Percentiles rank a stretch among this genome's conserved stretches.
Conservation (phyloP, 768 basidiomycete species). For the Albatrellus ellisii region DNA sequence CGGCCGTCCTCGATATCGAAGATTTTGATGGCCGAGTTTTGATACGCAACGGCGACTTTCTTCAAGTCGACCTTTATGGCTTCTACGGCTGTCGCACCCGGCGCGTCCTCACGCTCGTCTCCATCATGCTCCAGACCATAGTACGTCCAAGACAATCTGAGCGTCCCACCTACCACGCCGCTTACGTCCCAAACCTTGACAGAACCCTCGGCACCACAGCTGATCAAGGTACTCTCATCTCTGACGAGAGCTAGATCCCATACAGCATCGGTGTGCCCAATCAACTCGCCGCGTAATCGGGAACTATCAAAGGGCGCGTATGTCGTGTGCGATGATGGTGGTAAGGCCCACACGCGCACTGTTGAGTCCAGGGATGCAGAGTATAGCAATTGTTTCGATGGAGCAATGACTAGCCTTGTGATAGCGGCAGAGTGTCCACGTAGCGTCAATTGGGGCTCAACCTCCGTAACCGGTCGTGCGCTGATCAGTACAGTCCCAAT, state of each 20-base stretch:
- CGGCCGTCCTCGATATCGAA: constrained; percentile 86
- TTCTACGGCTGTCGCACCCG: constrained; percentile 73
- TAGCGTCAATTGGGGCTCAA: constrained; percentile 86
- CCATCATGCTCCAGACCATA: constrained; percentile 42
- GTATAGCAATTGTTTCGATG: constrained; percentile 66
- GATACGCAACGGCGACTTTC: constrained; percentile 83
- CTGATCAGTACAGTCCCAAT: constrained; percentile 24
- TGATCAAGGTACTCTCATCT: constrained; percentile 74
- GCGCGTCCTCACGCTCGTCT: constrained; percentile 28
- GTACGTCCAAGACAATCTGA: constrained; percentile 75
- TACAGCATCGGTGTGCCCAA: constrained; percentile 91
- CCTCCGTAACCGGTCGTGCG: constrained; percentile 62
- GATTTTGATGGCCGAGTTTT: constrained; percentile 80
- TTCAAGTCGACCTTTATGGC: constrained; percentile 73
- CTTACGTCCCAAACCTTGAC: constrained; percentile 93
- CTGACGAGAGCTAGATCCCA: constrained; percentile 89
- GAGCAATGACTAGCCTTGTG: constrained; percentile 73
- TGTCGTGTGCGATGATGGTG: constrained; percentile 64
- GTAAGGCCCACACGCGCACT: constrained; percentile 83
- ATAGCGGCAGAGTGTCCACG: constrained; percentile 90
- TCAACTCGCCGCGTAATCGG: constrained; percentile 61
- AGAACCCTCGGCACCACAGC: constrained; percentile 81
- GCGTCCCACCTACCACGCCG: constrained; percentile 46
- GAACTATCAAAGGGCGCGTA: constrained; percentile 86
- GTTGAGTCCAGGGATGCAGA: constrained; percentile 91